Evolutionary conservation across 2,329 filamentous ascomycete species (phyloP), one percentile per base, ranked within the genome.

Genomic region (Graphilbum sp.): DNA sequence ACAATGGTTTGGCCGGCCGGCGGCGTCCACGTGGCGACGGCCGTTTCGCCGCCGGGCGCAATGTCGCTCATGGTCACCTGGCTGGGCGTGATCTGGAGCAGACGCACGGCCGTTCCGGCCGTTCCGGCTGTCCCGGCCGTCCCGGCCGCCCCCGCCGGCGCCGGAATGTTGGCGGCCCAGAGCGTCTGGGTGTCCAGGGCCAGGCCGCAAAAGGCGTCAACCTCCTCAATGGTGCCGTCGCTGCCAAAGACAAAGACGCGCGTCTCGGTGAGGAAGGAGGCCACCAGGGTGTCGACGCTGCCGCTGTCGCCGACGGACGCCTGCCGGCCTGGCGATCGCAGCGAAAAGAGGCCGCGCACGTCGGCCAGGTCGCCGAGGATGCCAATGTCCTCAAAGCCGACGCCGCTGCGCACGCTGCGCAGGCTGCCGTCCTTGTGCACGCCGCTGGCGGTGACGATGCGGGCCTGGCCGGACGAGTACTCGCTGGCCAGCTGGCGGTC

Each of bases 391-490:
- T 95, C 85, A 37, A 96, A 69, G 1, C 87, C 87, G 36, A 98
- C 87, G 36, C 90, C 92, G 53, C 88, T 96, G 39, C 90, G 72
- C 18, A 98, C 84, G 52, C 85, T 94, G 43, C 90, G 69, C 38
- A 98, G 60, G 40, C 81, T 88, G 16, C 90, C 90, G 50, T 94
- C 85, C 46, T 82, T 77, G 52, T 84, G 90, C 0, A 83, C 86
- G 21, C 90, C 90, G 39, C 87, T 95, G 1, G 86, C 88, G 2
- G 88, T 87, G 11, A 98, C 85, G 43, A 98, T 82, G 30, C 87
- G 74, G 34, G 90, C 87, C 57, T 98, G 88, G 0, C 90, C 90
- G 1, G 88, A 94, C 0, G 87, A 93, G 51, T 94, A 98, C 44
- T 90, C 83, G 50, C 90, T 92, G 3, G 79, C 80, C 16, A 65